A percentile compares a stretch with the other conserved stretches of the same genome.
phyloP scores from a whole-genome alignment of 805 yeast species.

The Kodamaea laetipori region DNA sequence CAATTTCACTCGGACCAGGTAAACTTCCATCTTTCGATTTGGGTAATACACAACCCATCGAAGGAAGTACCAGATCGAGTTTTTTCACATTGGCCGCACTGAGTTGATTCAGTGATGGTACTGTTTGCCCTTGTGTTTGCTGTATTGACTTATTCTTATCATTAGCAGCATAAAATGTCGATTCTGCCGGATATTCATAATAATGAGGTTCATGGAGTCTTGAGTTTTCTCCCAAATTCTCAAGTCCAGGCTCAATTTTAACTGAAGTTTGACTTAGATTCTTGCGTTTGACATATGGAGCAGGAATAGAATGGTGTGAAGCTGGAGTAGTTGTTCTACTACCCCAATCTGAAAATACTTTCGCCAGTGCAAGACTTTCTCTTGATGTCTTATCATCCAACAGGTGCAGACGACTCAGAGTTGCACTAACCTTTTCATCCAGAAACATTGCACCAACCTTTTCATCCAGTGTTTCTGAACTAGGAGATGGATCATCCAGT shows the following conservation, averaged over 20 bases:
- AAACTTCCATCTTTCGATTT: conserved; percentile 5
- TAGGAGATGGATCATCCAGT: not conserved
- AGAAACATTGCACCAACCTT: too few relatives aligned
- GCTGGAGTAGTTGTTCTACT: not conserved
- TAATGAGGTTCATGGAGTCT: conserved; percentile 19
- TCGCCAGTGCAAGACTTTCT: not conserved
- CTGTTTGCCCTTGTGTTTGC: not conserved
- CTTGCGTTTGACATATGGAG: not conserved
- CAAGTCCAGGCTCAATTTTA: conserved; percentile 6
- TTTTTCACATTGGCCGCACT: conserved; percentile 13
- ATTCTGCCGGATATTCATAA: conserved; percentile 26
- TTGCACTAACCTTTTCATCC: too few relatives aligned
- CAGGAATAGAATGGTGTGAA: conserved; percentile 3
- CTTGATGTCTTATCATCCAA: not conserved
- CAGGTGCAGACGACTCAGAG: not conserved
- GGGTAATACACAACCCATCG: conserved; percentile 2
- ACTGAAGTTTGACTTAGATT: not conserved
- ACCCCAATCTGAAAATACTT: conserved; percentile 2
- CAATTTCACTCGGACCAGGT: conserved; percentile 11
- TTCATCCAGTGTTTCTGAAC: too few relatives aligned
- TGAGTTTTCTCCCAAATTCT: conserved; percentile 13
- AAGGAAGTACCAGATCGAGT: conserved; percentile 11
- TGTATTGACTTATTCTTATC: not conserved
- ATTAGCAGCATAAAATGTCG: conserved; percentile 13
- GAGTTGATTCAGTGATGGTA: conserved; percentile 1